Conservation (phyloP, 1,284 basidiomycete genomes). For the Ustilago xerochloae region DNA sequence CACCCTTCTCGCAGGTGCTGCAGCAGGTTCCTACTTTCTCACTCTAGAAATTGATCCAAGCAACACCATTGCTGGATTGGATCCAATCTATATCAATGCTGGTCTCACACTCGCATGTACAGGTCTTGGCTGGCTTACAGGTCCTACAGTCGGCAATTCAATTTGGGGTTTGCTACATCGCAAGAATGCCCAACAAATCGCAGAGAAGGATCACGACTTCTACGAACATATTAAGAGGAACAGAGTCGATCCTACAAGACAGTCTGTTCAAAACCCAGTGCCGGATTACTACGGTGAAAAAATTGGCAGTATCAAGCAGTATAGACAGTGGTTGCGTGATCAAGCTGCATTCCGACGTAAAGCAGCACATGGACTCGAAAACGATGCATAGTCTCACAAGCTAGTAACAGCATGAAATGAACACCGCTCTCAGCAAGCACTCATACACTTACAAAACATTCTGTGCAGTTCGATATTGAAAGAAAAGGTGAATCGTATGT, state of each 20-base stretch:
- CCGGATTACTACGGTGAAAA: constrained; percentile 67
- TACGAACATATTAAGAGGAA: constrained; percentile 59
- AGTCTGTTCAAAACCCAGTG: constrained; percentile 64
- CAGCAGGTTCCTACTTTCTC: constrained; percentile 60
- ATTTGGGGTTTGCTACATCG: constrained; percentile 60
- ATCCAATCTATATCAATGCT: constrained; percentile 61
- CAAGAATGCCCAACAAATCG: constrained; percentile 52
- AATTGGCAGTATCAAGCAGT: constrained; percentile 62
- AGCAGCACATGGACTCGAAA: constrained; percentile 59
- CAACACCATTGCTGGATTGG: constrained; percentile 58
- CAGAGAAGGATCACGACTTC: constrained; percentile 61
- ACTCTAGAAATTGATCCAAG: constrained; percentile 60
- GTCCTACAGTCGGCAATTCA: constrained; percentile 55
- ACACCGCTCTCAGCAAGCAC: neutral
- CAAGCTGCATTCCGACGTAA: constrained; percentile 59
- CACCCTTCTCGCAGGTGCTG: constrained; percentile 53
- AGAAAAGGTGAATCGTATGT: neutral
- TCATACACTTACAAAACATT: neutral
- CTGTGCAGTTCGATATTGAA: neutral
- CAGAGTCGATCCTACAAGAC: constrained; percentile 60
- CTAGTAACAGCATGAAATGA: neutral
- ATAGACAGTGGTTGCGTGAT: constrained; percentile 66
- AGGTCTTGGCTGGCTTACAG: constrained; percentile 62
- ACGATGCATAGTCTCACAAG: constrained; percentile 30
- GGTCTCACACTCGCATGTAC: constrained; percentile 59